phyloP scores from a whole-genome alignment of 805 yeast species.

The Schwanniomyces occidentalis region DNA sequence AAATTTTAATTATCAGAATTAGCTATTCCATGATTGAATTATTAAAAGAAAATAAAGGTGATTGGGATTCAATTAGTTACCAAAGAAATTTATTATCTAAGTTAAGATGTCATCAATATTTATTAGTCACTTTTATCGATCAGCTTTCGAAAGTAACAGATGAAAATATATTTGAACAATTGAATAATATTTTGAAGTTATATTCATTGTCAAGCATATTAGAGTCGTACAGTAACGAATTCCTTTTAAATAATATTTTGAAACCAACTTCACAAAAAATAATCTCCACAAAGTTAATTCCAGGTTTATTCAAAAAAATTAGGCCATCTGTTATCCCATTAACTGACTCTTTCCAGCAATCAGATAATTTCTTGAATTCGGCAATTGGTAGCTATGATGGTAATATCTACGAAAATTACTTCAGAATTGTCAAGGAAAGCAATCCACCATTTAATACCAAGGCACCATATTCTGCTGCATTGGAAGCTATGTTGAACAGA shows the following conservation, averaged over 20 bases:
- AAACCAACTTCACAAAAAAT: too few relatives aligned
- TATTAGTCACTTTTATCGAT: slow-evolving; percentile 37
- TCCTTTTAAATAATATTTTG: too few relatives aligned
- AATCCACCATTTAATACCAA: slow-evolving; percentile 54
- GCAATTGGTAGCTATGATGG: slow-evolving; percentile 79
- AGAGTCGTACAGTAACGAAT: too few relatives aligned
- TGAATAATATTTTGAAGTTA: slow-evolving; percentile 57
- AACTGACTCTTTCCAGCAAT: slow-evolving; percentile 77
- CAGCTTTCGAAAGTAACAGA: slow-evolving; percentile 32
- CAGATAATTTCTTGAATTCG: slow-evolving; percentile 77
- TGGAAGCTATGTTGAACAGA: slow-evolving; percentile 33
- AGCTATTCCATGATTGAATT: slow-evolving; percentile 30
- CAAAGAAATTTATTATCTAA: slow-evolving; percentile 48
- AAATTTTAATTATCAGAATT: slow-evolving; percentile 42
- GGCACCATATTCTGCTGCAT: slow-evolving; percentile 52
- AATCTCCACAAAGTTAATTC: slow-evolving; percentile 23
- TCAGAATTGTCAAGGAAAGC: slow-evolving; percentile 46
- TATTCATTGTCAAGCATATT: slow-evolving; percentile 44
- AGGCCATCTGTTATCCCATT: slow-evolving; percentile 70
- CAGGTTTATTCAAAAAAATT: slow-evolving; percentile 25
- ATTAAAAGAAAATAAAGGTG: slow-evolving; percentile 32
- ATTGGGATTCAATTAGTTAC: slow-evolving; percentile 48
- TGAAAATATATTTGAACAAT: slow-evolving; percentile 44
- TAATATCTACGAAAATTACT: slow-evolving; percentile 76
- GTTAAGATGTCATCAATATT: slow-evolving; percentile 45